A percentile compares a stretch with the other conserved stretches of the same genome.
Evolutionary conservation across 2,329 filamentous ascomycete genomes (phyloP).

Genomic region (Mycocentrospora acerina): DNA sequence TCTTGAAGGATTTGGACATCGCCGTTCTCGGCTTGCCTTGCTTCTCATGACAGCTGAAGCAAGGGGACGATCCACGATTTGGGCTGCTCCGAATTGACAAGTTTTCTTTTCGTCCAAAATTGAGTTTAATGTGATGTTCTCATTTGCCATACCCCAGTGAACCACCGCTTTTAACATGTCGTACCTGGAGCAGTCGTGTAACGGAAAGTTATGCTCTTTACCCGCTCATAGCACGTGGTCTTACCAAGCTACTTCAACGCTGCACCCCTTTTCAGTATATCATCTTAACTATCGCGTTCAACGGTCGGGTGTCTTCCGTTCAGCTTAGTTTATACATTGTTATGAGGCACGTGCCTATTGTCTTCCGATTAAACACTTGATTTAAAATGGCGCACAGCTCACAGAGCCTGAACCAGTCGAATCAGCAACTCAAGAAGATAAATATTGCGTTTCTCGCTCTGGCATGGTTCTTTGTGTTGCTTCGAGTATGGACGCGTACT

Average conservation of each 20-base stretch:
- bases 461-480: conserved; percentile 42
- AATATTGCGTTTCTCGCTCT: conserved; percentile 39
- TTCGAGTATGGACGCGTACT: conserved; percentile 45
- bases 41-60: not conserved
- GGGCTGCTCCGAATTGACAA: not conserved
- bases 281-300: too few relatives aligned
- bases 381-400: conserved; percentile 25
- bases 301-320: too few relatives aligned
- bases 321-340: too few relatives aligned
- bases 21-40: not conserved
- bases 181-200: conserved; percentile 17
- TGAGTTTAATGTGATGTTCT: not conserved
- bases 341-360: conserved; percentile 3
- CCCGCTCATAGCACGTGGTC: too few relatives aligned
- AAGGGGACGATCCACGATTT: too few relatives aligned
- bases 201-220: conserved; percentile 3
- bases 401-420: conserved; percentile 17
- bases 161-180: conserved; percentile 14
- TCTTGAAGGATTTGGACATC: not conserved
- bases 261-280: too few relatives aligned
- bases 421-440: conserved; percentile 24
- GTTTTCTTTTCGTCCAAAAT: conserved; percentile 7
- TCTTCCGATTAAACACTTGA: conserved; percentile 1
- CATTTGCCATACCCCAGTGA: conserved; percentile 15
- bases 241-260: too few relatives aligned